Evolutionary conservation across 805 yeast species (phyloP).

Genomic region (Candida stauntonica): DNA sequence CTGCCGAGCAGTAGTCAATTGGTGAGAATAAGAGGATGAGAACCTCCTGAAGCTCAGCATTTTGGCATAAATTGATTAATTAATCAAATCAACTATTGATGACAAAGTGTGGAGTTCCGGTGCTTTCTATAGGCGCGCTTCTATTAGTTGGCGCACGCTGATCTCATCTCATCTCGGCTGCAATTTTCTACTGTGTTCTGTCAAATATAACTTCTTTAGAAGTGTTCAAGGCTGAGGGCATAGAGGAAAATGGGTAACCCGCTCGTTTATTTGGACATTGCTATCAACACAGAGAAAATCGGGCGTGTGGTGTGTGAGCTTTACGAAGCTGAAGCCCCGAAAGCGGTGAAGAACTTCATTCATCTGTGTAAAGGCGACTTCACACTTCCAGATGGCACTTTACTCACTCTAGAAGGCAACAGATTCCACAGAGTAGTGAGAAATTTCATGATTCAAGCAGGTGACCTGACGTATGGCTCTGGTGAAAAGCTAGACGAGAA

Average conservation of each 20-base stretch:
- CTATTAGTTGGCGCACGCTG: no score
- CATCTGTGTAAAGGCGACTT: slow-evolving; percentile 39
- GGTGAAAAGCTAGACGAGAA: slow-evolving; percentile 23
- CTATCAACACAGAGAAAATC: slow-evolving; percentile 35
- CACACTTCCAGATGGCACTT: slow-evolving; percentile 18
- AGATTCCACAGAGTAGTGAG: slow-evolving; percentile 60
- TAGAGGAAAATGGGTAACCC: slow-evolving; percentile 4
- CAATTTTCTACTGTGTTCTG: no score
- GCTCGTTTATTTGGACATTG: slow-evolving; percentile 46
- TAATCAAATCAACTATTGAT: no score
- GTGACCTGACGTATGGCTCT: slow-evolving; percentile 47
- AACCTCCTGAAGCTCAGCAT: neutral
- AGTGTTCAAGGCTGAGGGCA: no score
- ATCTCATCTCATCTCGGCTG: no score
- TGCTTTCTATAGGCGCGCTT: no score
- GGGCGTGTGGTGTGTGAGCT: slow-evolving; percentile 66
- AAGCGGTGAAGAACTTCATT: slow-evolving; percentile 47
- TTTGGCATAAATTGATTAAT: no score
- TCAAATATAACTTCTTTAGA: no score
- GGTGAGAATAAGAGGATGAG: slow-evolving; percentile 5
- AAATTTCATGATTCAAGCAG: slow-evolving; percentile 70
- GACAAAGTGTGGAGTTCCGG: no score
- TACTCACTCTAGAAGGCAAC: slow-evolving; percentile 37
- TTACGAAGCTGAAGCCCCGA: slow-evolving; percentile 47
- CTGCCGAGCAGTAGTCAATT: slow-evolving; percentile 8